Percentiles rank a stretch among this genome's conserved stretches.
These are phyloP conservation scores for Rhizopogon salebrosus DNA, from an alignment of 768 basidiomycete genomes.

Conservation along the genomic window DNA sequence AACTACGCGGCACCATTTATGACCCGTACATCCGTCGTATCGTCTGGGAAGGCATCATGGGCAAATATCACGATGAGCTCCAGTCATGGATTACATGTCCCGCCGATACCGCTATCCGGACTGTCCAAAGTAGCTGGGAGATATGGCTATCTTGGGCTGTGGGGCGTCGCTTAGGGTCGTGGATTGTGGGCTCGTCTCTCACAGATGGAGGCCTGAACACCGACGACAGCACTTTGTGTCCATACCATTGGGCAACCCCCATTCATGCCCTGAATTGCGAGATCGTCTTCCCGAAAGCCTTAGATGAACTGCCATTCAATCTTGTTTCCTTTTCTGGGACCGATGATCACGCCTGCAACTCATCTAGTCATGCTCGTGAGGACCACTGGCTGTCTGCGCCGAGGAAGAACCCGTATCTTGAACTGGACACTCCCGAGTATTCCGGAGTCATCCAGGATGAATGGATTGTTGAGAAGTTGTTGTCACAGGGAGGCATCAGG, in stretches of 20 bases:
- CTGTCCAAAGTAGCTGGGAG: slow-evolving; percentile 22
- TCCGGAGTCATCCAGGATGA: slow-evolving; percentile 59
- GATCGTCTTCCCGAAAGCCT: slow-evolving; percentile 70
- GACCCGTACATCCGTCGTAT: slow-evolving; percentile 84
- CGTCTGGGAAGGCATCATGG: slow-evolving; percentile 77
- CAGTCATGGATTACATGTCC: slow-evolving; percentile 70
- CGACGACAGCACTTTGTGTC: slow-evolving; percentile 64
- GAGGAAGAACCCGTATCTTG: slow-evolving; percentile 38
- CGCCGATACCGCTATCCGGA: slow-evolving; percentile 7
- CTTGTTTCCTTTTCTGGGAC: slow-evolving; percentile 14
- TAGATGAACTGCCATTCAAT: slow-evolving; percentile 47
- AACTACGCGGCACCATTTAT: slow-evolving; percentile 77
- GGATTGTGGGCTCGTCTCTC: slow-evolving; percentile 8
- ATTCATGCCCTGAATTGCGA: slow-evolving; percentile 79
- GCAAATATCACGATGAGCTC: slow-evolving; percentile 59
- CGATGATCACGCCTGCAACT: not conserved
- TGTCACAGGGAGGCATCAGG: slow-evolving; percentile 80
- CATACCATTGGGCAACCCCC: slow-evolving; percentile 71
- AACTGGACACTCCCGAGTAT: slow-evolving; percentile 82
- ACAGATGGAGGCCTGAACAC: slow-evolving; percentile 25
- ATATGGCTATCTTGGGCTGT: slow-evolving; percentile 15
- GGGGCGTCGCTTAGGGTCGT: slow-evolving; percentile 3
- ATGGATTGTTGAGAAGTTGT: slow-evolving; percentile 74
- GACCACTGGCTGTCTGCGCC: not conserved
- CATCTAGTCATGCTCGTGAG: not conserved